Percentiles rank a stretch among this genome's conserved stretches.
These are phyloP conservation scores for Tetrapisispora taiwanensis DNA, from an alignment of 805 yeast species.

Conservation along the genomic window DNA sequence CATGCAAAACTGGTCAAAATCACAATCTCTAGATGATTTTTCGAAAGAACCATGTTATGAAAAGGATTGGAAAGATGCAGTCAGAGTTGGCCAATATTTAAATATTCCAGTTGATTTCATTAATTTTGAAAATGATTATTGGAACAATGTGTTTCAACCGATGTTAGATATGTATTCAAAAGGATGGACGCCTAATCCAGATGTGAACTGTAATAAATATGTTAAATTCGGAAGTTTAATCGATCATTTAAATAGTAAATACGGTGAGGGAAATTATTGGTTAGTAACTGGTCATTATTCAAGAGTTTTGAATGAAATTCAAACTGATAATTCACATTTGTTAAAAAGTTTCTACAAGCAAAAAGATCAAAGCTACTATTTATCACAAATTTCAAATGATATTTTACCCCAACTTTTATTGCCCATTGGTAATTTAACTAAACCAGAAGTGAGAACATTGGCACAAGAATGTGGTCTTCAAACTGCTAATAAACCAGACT, in stretches of 20 bases:
- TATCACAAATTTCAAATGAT: constrained; percentile 51
- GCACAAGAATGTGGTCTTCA: constrained; percentile 48
- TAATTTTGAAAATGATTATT: constrained; percentile 82
- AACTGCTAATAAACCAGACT: constrained; percentile 76
- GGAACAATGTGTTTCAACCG: constrained; percentile 88
- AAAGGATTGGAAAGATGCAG: constrained; percentile 80
- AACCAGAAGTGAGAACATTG: constrained; percentile 60
- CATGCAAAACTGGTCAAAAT: constrained; percentile 84
- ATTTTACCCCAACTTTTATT: constrained; percentile 45
- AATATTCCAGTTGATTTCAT: constrained; percentile 64
- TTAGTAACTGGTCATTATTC: constrained; percentile 84
- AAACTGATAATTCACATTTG: constrained; percentile 34
- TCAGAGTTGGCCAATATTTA: constrained; percentile 47
- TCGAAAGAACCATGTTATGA: constrained; percentile 58
- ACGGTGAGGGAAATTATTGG: constrained; percentile 52
- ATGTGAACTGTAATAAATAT: constrained; percentile 72
- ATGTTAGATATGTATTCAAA: constrained; percentile 63
- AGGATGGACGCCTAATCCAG: constrained; percentile 93
- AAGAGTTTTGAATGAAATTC: constrained; percentile 32
- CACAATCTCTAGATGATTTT: constrained; percentile 24
- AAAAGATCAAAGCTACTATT: constrained; percentile 88
- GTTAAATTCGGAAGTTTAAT: constrained; percentile 80
- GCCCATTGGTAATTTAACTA: constrained; percentile 73
- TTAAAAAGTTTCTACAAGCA: constrained; percentile 45
- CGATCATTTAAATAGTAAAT: constrained; percentile 38